Base-by-base conservation (phyloP, 306 rosid genomes). In the Inga oerstediana region DNA sequence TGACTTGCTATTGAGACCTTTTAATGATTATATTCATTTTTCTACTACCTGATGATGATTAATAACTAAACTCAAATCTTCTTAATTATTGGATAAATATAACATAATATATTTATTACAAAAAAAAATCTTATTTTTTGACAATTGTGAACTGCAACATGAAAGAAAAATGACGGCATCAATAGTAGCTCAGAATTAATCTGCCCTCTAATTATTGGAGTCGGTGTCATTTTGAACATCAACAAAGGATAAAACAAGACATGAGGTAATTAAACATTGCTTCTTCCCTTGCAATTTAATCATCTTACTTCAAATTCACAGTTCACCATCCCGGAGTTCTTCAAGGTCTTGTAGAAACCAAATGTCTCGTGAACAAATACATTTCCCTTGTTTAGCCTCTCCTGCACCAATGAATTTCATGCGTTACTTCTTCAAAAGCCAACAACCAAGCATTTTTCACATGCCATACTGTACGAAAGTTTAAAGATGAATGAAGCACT, bases 271-370 rank as follows among this genome's bases (percentile, higher is more conserved):
- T 37, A 4, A 35, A 34, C 32, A 20, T 52, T 32, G 65, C 24
- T 6, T 7, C 9, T 20, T 56, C 27, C 11, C 30, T 27, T 56
- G 62, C 8, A 34, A 56, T 20, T 7, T 56, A 56, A 56, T 20
- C 37, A 34, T 14, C 17, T 30, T 80, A 86, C 85, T 89, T 62
- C 91, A 88, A 67, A 35, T 89, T 62, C 91, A 24, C 68, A 43
- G 44, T 82, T 91, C 89, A n/a, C 86, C 92, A 80, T 91, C 93
- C 93, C 91, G 91, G 19, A 91, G 89, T 72, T 92, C 94, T 84
- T 89, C 93, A 58, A 79, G 74, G 85, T 89, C 85, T 49, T 89
- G 67, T 84, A 88, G 56, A 69, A 68, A 35, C 93, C 91, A 1
- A 64, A 41, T 39, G 85, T 91, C 72, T 87, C 87, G 1, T 79